Percentiles rank a stretch among this genome's conserved stretches.
Conservation (phyloP, 2,329 filamentous ascomycete genomes). For the Bipolaris sorokiniana region DNA sequence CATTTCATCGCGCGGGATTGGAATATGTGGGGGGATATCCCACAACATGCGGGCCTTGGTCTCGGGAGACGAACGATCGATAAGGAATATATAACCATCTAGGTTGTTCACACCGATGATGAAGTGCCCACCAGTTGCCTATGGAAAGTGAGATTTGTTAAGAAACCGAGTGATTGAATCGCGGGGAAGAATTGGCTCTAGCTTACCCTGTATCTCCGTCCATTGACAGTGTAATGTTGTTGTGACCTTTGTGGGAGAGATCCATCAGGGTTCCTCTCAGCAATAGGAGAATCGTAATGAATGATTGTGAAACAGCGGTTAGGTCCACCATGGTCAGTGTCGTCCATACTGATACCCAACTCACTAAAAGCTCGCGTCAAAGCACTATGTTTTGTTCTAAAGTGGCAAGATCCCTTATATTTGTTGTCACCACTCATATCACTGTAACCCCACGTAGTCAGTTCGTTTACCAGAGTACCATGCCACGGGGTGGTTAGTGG, state of each 20-base stretch:
- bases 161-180: too few species aligned
- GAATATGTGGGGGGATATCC: not conserved
- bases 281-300: not conserved
- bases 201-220: conserved; percentile 4
- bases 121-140: not conserved
- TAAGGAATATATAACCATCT: not conserved
- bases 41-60: not conserved
- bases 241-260: not conserved
- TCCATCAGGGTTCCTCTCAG: not conserved
- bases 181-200: too few species aligned
- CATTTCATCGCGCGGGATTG: not conserved
- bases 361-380: not conserved
- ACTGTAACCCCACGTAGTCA: conserved; percentile 1
- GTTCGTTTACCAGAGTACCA: not conserved
- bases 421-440: not conserved
- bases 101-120: not conserved
- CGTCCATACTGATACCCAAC: not conserved
- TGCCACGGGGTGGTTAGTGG: not conserved
- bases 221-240: conserved; percentile 3
- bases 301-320: conserved; percentile 1
- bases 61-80: not conserved
- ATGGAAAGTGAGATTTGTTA: not conserved
- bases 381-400: not conserved
- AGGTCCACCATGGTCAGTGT: not conserved
- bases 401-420: not conserved